These are phyloP conservation scores for Yamadazyma spencermartinsiae DNA, from an alignment of 1,139 yeast species.

Conservation along the genomic window DNA sequence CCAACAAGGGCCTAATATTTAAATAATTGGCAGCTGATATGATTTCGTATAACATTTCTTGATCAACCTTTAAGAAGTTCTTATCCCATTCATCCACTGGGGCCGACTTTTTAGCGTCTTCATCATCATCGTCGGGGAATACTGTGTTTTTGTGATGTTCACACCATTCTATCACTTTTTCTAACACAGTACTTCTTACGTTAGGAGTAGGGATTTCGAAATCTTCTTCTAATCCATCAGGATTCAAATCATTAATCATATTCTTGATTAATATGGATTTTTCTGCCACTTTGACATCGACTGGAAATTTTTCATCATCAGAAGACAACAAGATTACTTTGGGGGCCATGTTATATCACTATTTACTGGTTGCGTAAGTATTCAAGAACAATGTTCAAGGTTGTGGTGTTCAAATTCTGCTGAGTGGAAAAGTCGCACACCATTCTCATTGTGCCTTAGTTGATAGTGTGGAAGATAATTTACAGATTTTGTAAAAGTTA, in stretches of 20 bases:
- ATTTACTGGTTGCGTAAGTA: too few species aligned
- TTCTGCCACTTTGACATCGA: constrained; percentile 84
- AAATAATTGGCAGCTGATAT: constrained; percentile 94
- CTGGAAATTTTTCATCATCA: constrained; percentile 71
- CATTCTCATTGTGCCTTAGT: too few species aligned
- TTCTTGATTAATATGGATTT: constrained; percentile 86
- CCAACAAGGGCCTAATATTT: constrained; percentile 89
- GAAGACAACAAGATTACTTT: constrained; percentile 67
- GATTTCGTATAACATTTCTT: constrained; percentile 97
- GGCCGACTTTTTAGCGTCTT: constrained; percentile 78
- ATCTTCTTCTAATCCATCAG: constrained; percentile 59
- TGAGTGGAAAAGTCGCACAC: too few species aligned
- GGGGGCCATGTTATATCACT: too few species aligned
- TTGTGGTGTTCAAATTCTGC: too few species aligned
- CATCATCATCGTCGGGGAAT: constrained; percentile 73
- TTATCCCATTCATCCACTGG: constrained; percentile 97
- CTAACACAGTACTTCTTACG: constrained; percentile 81
- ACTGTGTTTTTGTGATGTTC: constrained; percentile 89
- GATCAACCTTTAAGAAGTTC: constrained; percentile 93
- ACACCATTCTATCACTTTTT: constrained; percentile 95
- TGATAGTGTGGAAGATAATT: too few species aligned
- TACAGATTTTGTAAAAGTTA: too few species aligned
- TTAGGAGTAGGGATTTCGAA: constrained; percentile 92
- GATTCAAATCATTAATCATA: constrained; percentile 80
- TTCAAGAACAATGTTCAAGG: too few species aligned